Evolutionary conservation across 164 flowering plant genomes (phyloP).

Genomic region (Brasenia schreberi): DNA sequence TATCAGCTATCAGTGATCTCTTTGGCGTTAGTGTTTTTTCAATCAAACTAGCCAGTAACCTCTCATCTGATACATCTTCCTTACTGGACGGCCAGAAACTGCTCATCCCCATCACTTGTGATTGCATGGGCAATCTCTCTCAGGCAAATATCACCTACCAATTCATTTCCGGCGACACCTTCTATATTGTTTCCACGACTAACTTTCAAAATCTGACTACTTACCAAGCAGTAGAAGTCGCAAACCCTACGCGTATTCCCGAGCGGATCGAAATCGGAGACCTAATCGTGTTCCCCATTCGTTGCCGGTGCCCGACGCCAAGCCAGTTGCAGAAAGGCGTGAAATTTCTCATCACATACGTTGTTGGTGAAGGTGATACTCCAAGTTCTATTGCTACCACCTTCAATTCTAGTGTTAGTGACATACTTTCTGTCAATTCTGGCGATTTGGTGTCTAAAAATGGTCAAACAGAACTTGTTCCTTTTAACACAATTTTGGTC

Average conservation of each 20-base stretch:
- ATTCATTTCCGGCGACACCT: slow-evolving; percentile 45
- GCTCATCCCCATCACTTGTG: slow-evolving; percentile 59
- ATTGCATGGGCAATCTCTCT: slow-evolving; percentile 41
- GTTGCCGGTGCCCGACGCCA: slow-evolving; percentile 65
- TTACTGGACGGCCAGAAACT: slow-evolving; percentile 47
- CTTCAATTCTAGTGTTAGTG: slow-evolving; percentile 25
- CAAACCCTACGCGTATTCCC: slow-evolving; percentile 51
- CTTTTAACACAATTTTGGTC: slow-evolving; percentile 42
- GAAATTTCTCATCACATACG: slow-evolving; percentile 49
- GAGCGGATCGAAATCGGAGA: slow-evolving; percentile 34
- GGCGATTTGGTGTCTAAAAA: neutral
- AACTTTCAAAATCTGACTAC: slow-evolving; percentile 58
- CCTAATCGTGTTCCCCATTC: slow-evolving; percentile 43
- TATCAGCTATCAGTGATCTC: slow-evolving; percentile 62
- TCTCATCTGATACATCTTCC: slow-evolving; percentile 38
- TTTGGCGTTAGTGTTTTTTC: slow-evolving; percentile 50
- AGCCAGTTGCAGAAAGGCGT: slow-evolving; percentile 21
- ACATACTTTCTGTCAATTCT: slow-evolving; percentile 37
- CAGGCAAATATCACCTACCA: slow-evolving; percentile 43
- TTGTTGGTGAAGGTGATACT: slow-evolving; percentile 53
- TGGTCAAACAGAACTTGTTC: neutral
- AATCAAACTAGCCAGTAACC: slow-evolving; percentile 62
- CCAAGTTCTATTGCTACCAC: slow-evolving; percentile 30
- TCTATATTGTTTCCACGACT: slow-evolving; percentile 35
- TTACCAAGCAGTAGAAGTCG: slow-evolving; percentile 50